These are phyloP conservation scores for Neurospora sp. DNA, from an alignment of 495 filamentous ascomycete species.

Conservation along the genomic window DNA sequence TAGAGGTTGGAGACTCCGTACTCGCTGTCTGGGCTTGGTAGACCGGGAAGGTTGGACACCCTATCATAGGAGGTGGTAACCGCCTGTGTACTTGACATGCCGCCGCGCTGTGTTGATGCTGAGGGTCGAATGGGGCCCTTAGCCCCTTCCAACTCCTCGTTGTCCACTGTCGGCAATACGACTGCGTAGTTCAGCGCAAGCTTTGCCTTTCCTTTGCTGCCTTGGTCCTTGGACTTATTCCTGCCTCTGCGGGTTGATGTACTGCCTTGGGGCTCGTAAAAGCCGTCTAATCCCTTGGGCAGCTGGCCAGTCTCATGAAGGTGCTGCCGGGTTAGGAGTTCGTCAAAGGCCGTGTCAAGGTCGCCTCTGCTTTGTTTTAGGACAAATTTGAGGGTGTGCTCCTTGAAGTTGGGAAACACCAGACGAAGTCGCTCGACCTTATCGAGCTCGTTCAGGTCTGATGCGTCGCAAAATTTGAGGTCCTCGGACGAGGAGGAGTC, in stretches of 20 bases:
- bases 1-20: constrained; percentile 8
- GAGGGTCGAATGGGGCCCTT: constrained; percentile 9
- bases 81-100: background rate
- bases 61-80: background rate
- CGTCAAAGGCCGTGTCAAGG: constrained; percentile 63
- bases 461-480: constrained; percentile 27
- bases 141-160: constrained; percentile 17
- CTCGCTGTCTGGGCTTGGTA: background rate
- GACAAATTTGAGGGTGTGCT: constrained; percentile 50
- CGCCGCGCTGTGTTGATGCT: background rate
- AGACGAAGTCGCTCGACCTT: constrained; percentile 46
- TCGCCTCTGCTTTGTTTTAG: constrained; percentile 56
- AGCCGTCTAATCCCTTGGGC: constrained; percentile 72
- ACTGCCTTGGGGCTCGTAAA: constrained; percentile 40
- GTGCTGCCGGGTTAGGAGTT: constrained; percentile 64
- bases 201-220: constrained; percentile 1
- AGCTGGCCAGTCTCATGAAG: constrained; percentile 51
- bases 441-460: constrained; percentile 40
- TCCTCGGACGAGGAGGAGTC: constrained; percentile 10
- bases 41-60: background rate
- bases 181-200: constrained; percentile 14
- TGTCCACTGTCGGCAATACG: constrained; percentile 9
- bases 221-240: constrained; percentile 7
- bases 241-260: constrained; percentile 36
- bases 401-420: constrained; percentile 61